Percentiles rank a stretch among this genome's conserved stretches.
Evolutionary conservation across 495 filamentous ascomycete genomes (phyloP).

Genomic region (Aspergillus sclerotiicarbonarius): DNA sequence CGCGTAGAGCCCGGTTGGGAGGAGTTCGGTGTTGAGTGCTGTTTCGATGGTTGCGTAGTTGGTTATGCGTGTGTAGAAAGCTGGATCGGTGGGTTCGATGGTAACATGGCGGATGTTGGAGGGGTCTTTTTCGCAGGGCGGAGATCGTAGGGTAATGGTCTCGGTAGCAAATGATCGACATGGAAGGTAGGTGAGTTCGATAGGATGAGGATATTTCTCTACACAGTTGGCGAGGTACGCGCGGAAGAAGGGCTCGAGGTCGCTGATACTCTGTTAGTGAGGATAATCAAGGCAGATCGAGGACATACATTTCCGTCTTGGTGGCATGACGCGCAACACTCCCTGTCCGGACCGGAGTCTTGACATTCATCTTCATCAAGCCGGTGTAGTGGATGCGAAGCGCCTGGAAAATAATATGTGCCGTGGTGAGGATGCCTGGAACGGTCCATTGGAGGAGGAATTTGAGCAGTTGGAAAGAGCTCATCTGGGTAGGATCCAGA

Average conservation of each 20-base stretch:
- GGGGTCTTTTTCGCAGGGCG: not conserved
- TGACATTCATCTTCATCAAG: constrained; percentile 12
- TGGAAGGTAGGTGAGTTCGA: constrained; percentile 14
- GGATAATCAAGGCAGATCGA: not conserved
- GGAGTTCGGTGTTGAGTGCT: not conserved
- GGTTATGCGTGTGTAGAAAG: constrained; percentile 11
- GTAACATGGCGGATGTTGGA: not conserved
- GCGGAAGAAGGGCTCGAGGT: constrained; percentile 15
- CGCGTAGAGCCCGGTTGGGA: constrained; percentile 1
- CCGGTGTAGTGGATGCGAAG: constrained; percentile 7
- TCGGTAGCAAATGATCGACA: constrained; percentile 12
- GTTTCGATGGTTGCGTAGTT: not conserved
- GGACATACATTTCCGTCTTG: constrained; percentile 7
- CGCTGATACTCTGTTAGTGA: constrained; percentile 4
- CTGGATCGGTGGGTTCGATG: constrained; percentile 11
- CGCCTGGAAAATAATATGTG: constrained; percentile 11
- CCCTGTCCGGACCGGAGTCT: constrained; percentile 10
- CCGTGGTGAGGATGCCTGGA: constrained; percentile 11
- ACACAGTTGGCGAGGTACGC: constrained; percentile 13
- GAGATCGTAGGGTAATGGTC: constrained; percentile 9
- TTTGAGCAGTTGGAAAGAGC: not conserved
- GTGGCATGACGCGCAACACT: constrained; percentile 13
- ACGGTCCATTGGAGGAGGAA: constrained; percentile 9
- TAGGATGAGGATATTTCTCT: not conserved
- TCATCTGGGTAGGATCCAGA: constrained; percentile 11